phyloP scores from a whole-genome alignment of 345 rosid genomes.

The Gossypium stocksii region DNA sequence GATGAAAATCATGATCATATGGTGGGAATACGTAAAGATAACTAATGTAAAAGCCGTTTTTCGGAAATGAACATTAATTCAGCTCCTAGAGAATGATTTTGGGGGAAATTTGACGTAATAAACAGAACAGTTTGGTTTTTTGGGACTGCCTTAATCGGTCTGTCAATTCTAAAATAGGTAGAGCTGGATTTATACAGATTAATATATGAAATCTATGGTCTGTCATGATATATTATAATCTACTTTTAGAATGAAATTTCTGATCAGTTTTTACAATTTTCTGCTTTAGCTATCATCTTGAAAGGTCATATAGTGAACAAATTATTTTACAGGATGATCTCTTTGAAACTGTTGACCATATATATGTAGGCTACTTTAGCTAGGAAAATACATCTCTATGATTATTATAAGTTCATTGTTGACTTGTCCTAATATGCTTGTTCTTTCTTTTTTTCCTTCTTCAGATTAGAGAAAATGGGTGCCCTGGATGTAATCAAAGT shows the following conservation, averaged over 20 bases:
- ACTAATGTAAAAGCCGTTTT: neutral
- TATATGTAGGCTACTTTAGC: neutral
- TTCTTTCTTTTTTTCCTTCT: neutral
- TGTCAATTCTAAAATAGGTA: neutral
- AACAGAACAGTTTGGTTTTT: neutral
- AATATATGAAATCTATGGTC: neutral
- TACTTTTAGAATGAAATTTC: neutral
- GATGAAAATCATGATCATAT: neutral
- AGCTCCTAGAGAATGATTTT: neutral
- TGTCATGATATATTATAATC: neutral
- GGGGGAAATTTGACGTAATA: neutral
- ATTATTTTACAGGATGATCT: neutral
- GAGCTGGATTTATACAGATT: neutral
- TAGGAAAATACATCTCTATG: neutral
- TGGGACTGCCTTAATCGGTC: neutral
- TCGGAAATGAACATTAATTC: neutral
- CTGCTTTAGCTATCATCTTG: neutral
- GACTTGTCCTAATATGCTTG: slow-evolving; percentile 13
- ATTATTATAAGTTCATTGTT: neutral
- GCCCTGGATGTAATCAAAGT: slow-evolving; percentile 52
- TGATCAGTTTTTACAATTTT: neutral
- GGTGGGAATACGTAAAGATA: neutral
- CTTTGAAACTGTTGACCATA: neutral
- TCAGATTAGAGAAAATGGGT: slow-evolving; percentile 83
- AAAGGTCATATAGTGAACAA: neutral